Evolutionary conservation across 2,329 filamentous ascomycete genomes (phyloP), one percentile per base, ranked within the genome.

Genomic region (Colletotrichum higginsianum): DNA sequence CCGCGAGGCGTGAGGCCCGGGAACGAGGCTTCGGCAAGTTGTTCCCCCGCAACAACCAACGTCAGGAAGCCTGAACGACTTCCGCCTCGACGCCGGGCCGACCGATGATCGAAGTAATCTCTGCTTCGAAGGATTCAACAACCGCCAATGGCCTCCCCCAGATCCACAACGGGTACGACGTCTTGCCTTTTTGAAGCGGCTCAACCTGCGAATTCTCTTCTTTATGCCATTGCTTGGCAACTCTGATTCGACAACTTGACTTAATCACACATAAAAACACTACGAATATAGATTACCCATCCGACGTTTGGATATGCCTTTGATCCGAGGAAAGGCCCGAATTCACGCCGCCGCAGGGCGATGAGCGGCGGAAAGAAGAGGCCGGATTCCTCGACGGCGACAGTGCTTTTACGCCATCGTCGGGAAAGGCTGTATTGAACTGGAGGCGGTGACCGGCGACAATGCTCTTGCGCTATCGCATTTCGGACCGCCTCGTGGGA

Each of bases 1-100:
- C 90, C 13, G 90, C 90, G 1, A 84, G 86, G 42, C 85, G 90
- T 15, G 90, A 92, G 78, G 78, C 79, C 16, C 80, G 86, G 66
- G 86, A 91, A 80, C 86, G 90, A 30, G 89, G 90, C n/a, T 88
- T 91, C 69, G 81, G 84, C 49, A 83, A 84, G 61, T 76, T 84
- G 53, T 79, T 80, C 61, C 77, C 80, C 69, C 81, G 80, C 78
- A 78, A 76, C 67, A 47, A 55, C 13, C 65, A 60, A 7, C 23
- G 38, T n/a, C 58, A 80, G 77, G 75, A 80, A n/a, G 42, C 60
- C 16, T 77, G 74, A 68, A 42, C 23, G 40, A 21, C n/a, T 64
- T 7, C 7, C 16, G 30, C n/a, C 47, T n/a, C n/a, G 49, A 38
- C 66, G 67, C 63, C 76, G 75, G 75, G 56, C 75, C 71, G 75